phyloP scores from a whole-genome alignment of 768 basidiomycete genomes.

The Boletus subparvulus region DNA sequence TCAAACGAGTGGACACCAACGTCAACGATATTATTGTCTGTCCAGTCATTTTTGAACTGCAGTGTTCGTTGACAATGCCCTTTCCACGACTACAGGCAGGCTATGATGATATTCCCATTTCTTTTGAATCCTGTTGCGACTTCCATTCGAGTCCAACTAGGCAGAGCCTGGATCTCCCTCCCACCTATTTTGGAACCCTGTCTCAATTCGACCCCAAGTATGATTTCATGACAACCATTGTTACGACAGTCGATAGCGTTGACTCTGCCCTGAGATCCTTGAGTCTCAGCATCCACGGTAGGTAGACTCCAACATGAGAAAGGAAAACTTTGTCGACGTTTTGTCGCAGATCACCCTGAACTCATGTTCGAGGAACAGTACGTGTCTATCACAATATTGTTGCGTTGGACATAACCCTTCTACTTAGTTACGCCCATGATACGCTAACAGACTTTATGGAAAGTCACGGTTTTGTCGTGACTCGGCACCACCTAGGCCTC shows the following conservation, averaged over 20 bases:
- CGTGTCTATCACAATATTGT: slow-evolving; percentile 19
- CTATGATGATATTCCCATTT: slow-evolving; percentile 25
- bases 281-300: slow-evolving; percentile 74
- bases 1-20: slow-evolving; percentile 3
- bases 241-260: slow-evolving; percentile 50
- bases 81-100: slow-evolving; percentile 3
- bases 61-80: not conserved
- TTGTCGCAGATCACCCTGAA: slow-evolving; percentile 60
- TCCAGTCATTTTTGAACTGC: not conserved
- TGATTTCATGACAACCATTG: slow-evolving; percentile 54
- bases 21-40: slow-evolving; percentile 8
- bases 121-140: slow-evolving; percentile 44
- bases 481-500: slow-evolving; percentile 65
- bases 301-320: slow-evolving; percentile 14
- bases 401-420: slow-evolving; percentile 5
- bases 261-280: slow-evolving; percentile 55
- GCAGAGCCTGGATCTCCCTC: slow-evolving; percentile 36
- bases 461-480: slow-evolving; percentile 67
- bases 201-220: slow-evolving; percentile 17
- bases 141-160: slow-evolving; percentile 35
- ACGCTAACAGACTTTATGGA: slow-evolving; percentile 65
- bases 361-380: slow-evolving; percentile 64
- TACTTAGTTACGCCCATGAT: slow-evolving; percentile 68
- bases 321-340: slow-evolving; percentile 5
- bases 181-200: slow-evolving; percentile 38